Conservation (phyloP, 441 rosid species). For the Melastoma candidum region DNA sequence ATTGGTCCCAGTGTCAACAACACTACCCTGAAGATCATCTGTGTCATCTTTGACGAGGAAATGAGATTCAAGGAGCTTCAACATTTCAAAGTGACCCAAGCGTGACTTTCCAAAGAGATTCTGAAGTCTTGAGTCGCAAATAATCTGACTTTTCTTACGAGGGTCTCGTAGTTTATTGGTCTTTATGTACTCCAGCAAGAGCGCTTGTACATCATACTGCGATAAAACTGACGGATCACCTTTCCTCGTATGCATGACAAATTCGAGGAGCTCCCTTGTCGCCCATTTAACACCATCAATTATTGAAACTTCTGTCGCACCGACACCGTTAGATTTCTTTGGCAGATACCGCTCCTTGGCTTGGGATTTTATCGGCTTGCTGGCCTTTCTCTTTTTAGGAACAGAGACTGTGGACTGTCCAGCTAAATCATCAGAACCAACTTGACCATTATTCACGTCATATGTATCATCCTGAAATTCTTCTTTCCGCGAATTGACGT, state of each 20-base stretch:
- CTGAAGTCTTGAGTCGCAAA: conserved; percentile 6
- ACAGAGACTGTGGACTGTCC: too few relatives aligned
- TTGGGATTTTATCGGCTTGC: neutral
- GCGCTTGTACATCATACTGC: conserved; percentile 9
- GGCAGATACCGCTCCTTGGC: neutral
- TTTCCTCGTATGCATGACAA: conserved; percentile 6
- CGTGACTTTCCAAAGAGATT: conserved; percentile 8
- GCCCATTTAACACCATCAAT: conserved; percentile 4
- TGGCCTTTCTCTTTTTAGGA: conserved; percentile 1
- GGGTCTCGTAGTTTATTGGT: conserved; percentile 8
- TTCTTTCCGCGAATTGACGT: too few relatives aligned
- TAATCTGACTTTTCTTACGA: conserved; percentile 4
- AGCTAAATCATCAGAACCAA: too few relatives aligned
- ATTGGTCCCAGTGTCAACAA: neutral
- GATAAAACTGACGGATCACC: conserved; percentile 6
- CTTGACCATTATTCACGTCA: too few relatives aligned
- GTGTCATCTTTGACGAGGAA: conserved; percentile 5
- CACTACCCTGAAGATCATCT: too few relatives aligned
- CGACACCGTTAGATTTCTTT: neutral
- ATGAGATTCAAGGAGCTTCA: conserved; percentile 12
- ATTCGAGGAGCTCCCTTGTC: conserved; percentile 9
- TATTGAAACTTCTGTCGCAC: too few relatives aligned
- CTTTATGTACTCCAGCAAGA: conserved; percentile 5
- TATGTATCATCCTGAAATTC: too few relatives aligned
- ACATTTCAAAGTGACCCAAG: conserved; percentile 11